Conservation (phyloP, 371 early-diverging fungal species). For the Blakeslea trispora region DNA sequence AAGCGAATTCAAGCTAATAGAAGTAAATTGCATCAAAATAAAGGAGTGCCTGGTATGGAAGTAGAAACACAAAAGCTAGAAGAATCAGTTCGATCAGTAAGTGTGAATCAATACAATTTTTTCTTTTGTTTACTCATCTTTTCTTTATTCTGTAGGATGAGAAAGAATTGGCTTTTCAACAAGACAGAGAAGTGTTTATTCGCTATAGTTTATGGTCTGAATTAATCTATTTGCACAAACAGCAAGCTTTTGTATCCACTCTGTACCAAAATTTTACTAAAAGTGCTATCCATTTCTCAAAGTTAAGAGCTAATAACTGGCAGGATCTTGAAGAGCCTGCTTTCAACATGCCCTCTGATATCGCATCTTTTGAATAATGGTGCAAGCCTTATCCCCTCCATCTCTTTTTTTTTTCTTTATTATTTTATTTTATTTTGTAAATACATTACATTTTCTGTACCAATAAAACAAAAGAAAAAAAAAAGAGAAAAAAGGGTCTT, state of each 20-base stretch:
- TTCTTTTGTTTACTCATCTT: conserved; percentile 72
- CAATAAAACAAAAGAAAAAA: too few species aligned
- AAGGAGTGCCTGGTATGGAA: conserved; percentile 51
- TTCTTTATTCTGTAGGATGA: conserved; percentile 92
- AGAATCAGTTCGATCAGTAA: conserved; percentile 38
- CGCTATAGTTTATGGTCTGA: conserved; percentile 48
- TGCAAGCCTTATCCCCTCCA: neutral
- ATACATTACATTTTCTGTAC: conserved; percentile 2
- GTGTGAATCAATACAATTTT: conserved; percentile 36
- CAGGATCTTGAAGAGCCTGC: conserved; percentile 52
- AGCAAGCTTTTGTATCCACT: conserved; percentile 56
- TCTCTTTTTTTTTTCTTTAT: neutral
- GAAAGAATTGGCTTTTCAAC: conserved; percentile 78
- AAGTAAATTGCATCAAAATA: conserved; percentile 42
- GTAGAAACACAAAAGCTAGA: conserved; percentile 42
- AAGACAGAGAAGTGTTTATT: conserved; percentile 38
- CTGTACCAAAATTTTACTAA: conserved; percentile 67
- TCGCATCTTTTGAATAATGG: conserved; percentile 38
- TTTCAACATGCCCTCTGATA: conserved; percentile 50
- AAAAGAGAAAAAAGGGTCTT: neutral
- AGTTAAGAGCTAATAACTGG: conserved; percentile 61
- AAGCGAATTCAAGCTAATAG: conserved; percentile 37
- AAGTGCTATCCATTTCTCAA: conserved; percentile 58
- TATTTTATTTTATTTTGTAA: conserved; percentile 8
- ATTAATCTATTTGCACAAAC: conserved; percentile 51